Evolutionary conservation across 768 basidiomycete species (phyloP).

Genomic region (Hirschioporus abietinus): DNA sequence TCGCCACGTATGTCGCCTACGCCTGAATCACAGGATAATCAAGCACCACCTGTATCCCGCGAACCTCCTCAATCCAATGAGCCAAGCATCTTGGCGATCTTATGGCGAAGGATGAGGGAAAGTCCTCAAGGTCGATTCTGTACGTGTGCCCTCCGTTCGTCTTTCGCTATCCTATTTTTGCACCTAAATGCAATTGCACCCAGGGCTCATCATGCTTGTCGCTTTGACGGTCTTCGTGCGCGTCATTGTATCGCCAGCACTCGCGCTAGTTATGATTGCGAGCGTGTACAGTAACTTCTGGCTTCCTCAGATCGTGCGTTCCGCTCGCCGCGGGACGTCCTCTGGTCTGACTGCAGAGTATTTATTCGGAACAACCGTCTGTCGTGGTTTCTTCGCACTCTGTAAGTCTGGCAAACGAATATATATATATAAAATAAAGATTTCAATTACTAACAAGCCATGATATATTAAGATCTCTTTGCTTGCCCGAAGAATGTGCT

Average conservation of each 20-base stretch:
- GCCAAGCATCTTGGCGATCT: slow-evolving; percentile 39
- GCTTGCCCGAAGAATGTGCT: slow-evolving; percentile 82
- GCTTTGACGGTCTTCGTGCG: slow-evolving; percentile 71
- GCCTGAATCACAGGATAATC: slow-evolving; percentile 14
- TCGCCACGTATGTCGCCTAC: neutral
- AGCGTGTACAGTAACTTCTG: slow-evolving; percentile 76
- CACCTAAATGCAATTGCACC: slow-evolving; percentile 11
- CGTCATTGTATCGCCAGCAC: slow-evolving; percentile 60
- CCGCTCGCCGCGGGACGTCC: slow-evolving; percentile 61
- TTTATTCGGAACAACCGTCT: slow-evolving; percentile 68
- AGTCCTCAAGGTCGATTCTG: slow-evolving; percentile 72
- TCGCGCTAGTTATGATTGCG: slow-evolving; percentile 62
- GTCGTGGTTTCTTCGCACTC: slow-evolving; percentile 62
- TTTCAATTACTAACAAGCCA: slow-evolving; percentile 9
- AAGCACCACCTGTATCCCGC: neutral
- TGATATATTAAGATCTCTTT: slow-evolving; percentile 52
- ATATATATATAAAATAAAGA: slow-evolving; percentile 2
- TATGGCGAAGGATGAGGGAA: slow-evolving; percentile 54
- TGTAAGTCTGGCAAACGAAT: slow-evolving; percentile 49
- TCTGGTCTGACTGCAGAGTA: slow-evolving; percentile 69
- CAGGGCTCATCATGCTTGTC: slow-evolving; percentile 65
- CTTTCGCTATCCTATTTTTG: neutral
- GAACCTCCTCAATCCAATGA: neutral
- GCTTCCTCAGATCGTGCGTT: slow-evolving; percentile 80
- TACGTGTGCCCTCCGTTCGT: slow-evolving; percentile 30